Percentiles rank a stretch among this genome's conserved stretches.
These are phyloP conservation scores for Triticum turgidum DNA, from an alignment of 176 grass and related monocot genomes.

Conservation along the genomic window DNA sequence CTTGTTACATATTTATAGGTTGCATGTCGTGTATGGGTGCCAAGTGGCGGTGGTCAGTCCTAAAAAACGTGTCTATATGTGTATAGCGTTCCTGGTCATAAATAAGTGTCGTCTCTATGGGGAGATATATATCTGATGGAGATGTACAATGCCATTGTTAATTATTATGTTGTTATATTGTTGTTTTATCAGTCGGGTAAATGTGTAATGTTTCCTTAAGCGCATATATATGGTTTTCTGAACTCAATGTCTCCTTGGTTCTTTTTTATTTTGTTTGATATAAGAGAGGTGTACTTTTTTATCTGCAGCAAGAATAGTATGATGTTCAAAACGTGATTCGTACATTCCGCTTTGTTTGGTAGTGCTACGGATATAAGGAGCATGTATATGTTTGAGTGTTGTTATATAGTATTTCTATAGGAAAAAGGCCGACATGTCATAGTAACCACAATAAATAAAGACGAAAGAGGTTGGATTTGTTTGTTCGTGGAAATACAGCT, in stretches of 20 bases:
- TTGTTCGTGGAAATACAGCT: too few relatives aligned
- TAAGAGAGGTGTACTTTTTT: too few relatives aligned
- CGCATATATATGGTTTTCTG: not conserved
- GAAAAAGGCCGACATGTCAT: too few relatives aligned
- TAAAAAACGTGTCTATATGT: not conserved
- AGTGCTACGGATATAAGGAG: too few relatives aligned
- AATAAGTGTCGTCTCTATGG: not conserved
- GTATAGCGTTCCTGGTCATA: not conserved
- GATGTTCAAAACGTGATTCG: too few relatives aligned
- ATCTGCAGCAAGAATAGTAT: too few relatives aligned
- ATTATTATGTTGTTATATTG: not conserved
- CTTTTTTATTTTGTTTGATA: not conserved
- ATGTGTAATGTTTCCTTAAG: not conserved
- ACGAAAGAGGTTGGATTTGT: too few relatives aligned
- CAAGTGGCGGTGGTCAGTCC: not conserved
- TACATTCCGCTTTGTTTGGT: too few relatives aligned
- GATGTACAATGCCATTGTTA: not conserved
- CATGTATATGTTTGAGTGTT: too few relatives aligned
- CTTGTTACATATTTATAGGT: not conserved
- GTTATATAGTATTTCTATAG: too few relatives aligned
- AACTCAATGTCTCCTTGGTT: not conserved
- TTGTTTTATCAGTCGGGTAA: not conserved
- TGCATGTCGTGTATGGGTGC: constrained; percentile 3
- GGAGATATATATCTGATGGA: not conserved
- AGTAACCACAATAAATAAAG: too few relatives aligned